A percentile compares a stretch with the other conserved stretches of the same genome.
Conservation (phyloP, 345 rosid genomes). For the Ceriops tagal region DNA sequence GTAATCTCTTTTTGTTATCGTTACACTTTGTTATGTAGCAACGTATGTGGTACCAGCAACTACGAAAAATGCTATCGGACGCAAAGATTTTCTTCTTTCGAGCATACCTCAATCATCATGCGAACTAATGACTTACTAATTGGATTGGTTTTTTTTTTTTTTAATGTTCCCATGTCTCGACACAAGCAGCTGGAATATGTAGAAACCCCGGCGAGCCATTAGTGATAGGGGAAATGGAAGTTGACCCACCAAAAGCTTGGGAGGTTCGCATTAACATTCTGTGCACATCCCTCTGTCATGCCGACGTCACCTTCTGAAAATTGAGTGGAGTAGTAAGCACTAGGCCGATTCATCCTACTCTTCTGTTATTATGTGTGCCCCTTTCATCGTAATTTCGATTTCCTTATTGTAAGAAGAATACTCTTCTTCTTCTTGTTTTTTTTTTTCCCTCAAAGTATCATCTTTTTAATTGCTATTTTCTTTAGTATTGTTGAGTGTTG, state of each 20-base stretch:
- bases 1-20: too few relatives aligned
- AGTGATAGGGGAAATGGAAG: constrained; percentile 36
- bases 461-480: neutral
- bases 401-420: neutral
- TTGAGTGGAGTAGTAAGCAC: constrained; percentile 28
- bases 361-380: neutral
- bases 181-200: constrained; percentile 45
- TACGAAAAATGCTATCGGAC: constrained; percentile 35
- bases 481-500: constrained; percentile 61
- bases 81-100: constrained; percentile 42
- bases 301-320: constrained; percentile 54
- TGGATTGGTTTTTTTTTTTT: too few relatives aligned
- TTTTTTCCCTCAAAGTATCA: too few relatives aligned
- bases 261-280: constrained; percentile 67
- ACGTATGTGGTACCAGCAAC: too few relatives aligned
- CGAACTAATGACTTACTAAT: too few relatives aligned
- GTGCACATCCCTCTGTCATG: constrained; percentile 70
- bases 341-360: too few relatives aligned
- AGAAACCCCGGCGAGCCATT: constrained; percentile 10
- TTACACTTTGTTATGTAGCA: too few relatives aligned
- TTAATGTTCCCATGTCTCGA: neutral
- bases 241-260: constrained; percentile 62
- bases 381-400: neutral
- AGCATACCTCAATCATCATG: too few relatives aligned
- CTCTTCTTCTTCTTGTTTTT: too few relatives aligned